A percentile compares a stretch with the other conserved stretches of the same genome.
These are phyloP conservation scores for Jimgerdemannia lactiflua DNA, from an alignment of 192 early-diverging fungal species.

Conservation along the genomic window DNA sequence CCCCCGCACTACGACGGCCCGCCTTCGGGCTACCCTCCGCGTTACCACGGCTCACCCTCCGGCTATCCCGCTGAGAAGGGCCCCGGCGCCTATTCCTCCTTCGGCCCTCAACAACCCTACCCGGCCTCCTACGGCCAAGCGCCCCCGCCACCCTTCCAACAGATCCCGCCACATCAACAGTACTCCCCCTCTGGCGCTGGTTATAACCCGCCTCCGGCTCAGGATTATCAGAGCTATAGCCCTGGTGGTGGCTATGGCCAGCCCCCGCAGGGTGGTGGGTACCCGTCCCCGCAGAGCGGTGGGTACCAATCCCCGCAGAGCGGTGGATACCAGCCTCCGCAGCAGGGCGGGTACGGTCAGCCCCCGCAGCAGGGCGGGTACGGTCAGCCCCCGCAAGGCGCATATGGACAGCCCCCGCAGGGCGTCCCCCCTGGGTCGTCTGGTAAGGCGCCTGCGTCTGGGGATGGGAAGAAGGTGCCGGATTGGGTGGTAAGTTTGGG, in stretches of 20 bases:
- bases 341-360: not conserved
- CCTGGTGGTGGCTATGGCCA: not conserved
- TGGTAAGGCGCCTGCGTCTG: not conserved
- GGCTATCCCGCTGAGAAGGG: constrained; percentile 1
- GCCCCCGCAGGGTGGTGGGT: not conserved
- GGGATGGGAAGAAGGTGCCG: constrained; percentile 8
- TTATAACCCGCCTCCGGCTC: not conserved
- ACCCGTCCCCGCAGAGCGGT: not conserved
- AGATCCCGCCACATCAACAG: constrained; percentile 5
- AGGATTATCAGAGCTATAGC: not conserved
- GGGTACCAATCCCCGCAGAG: not conserved
- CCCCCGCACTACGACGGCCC: constrained; percentile 13
- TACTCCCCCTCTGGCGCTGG: not conserved
- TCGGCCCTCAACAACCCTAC: constrained; percentile 22
- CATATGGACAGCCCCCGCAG: constrained; percentile 3
- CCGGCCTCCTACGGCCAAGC: constrained; percentile 29
- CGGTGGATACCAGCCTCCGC: not conserved
- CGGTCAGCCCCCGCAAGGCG: not conserved
- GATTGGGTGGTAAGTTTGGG: constrained; percentile 24
- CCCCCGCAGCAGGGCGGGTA: not conserved
- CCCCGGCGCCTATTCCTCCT: not conserved
- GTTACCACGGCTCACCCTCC: constrained; percentile 5
- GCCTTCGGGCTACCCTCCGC: constrained; percentile 8
- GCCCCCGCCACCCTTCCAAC: constrained; percentile 26
- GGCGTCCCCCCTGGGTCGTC: not conserved